Evolutionary conservation across 257 asterid species (phyloP).

Genomic region (Scutellaria baicalensis): DNA sequence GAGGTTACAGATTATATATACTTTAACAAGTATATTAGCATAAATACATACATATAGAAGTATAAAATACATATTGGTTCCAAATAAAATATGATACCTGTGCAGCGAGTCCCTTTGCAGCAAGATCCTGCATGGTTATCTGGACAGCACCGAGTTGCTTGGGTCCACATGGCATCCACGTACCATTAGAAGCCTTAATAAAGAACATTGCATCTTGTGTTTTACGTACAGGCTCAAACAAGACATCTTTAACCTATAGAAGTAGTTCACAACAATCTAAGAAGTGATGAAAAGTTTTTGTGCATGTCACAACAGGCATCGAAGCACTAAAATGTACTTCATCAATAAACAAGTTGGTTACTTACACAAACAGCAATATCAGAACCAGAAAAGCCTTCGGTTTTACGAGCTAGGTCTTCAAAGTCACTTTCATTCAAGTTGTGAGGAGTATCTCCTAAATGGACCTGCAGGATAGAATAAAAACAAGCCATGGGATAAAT

Average conservation of each 20-base stretch:
- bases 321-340: not conserved
- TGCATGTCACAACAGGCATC: not conserved
- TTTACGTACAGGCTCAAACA: slow-evolving; percentile 95
- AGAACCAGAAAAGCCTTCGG: slow-evolving; percentile 81
- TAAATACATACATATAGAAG: not conserved
- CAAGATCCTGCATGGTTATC: slow-evolving; percentile 86
- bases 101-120: slow-evolving; percentile 71
- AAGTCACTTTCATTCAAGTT: slow-evolving; percentile 63
- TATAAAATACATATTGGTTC: not conserved
- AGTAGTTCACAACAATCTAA: slow-evolving; percentile 3
- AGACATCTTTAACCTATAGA: slow-evolving; percentile 84
- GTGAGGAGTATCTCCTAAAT: slow-evolving; percentile 79
- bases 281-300: not conserved
- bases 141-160: slow-evolving; percentile 78
- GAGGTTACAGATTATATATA: not conserved
- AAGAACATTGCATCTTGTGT: slow-evolving; percentile 96
- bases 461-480: slow-evolving; percentile 41
- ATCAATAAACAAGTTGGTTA: not conserved
- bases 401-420: slow-evolving; percentile 53
- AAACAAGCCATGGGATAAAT: not conserved
- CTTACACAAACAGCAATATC: slow-evolving; percentile 77
- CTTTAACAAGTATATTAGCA: not conserved
- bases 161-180: slow-evolving; percentile 92
- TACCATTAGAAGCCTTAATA: slow-evolving; percentile 44
- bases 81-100: slow-evolving; percentile 37